Evolutionary conservation across 1,284 basidiomycete species (phyloP).

Genomic region (Melampsora medusae): DNA sequence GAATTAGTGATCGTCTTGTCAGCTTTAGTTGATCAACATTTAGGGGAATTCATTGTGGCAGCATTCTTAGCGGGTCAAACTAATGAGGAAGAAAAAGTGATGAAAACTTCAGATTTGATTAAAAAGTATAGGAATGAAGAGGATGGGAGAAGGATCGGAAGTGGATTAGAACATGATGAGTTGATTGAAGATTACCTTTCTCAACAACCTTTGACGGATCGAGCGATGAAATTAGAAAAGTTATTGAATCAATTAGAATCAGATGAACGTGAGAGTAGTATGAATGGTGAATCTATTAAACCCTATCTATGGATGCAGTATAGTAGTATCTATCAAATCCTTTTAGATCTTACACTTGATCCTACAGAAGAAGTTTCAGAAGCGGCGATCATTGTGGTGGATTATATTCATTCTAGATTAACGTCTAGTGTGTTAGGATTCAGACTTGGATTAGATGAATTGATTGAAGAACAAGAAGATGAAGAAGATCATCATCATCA

Average conservation of each 20-base stretch:
- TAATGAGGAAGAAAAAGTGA: conserved; percentile 23
- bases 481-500: not conserved
- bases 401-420: conserved; percentile 52
- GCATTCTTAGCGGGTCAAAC: conserved; percentile 29
- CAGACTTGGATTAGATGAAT: conserved; percentile 14
- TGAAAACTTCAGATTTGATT: conserved; percentile 18
- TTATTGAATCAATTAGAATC: conserved; percentile 36
- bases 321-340: conserved; percentile 51
- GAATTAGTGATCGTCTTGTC: conserved; percentile 43
- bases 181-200: not conserved
- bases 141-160: not conserved
- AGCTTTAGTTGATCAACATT: conserved; percentile 41
- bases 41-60: conserved; percentile 43
- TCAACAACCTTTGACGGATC: conserved; percentile 30
- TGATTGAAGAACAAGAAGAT: conserved; percentile 12
- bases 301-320: conserved; percentile 46
- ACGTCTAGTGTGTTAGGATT: conserved; percentile 46
- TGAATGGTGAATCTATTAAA: conserved; percentile 27
- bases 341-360: conserved; percentile 54
- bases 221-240: conserved; percentile 37
- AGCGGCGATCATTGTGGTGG: conserved; percentile 52
- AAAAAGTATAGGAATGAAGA: conserved; percentile 31
- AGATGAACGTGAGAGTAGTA: conserved; percentile 8
- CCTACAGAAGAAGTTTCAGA: conserved; percentile 52
- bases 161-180: not conserved